These are phyloP conservation scores for Curvularia lunata DNA, from an alignment of 2,329 filamentous ascomycete species.

Conservation along the genomic window DNA sequence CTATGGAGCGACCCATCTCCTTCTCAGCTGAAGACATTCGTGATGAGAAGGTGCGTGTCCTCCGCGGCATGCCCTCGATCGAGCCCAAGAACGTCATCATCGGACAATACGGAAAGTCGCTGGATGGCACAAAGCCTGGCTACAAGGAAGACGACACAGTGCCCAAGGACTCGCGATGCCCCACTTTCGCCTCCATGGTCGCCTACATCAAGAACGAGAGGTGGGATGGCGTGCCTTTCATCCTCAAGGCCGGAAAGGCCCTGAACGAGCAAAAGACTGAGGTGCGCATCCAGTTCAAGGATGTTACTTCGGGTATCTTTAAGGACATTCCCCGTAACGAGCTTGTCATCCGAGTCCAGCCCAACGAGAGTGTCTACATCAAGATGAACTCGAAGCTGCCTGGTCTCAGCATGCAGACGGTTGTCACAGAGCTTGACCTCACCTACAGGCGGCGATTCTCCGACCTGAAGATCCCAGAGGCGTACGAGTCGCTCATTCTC, in stretches of 20 bases:
- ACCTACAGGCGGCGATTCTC: slow-evolving; percentile 99
- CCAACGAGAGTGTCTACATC: slow-evolving; percentile 99
- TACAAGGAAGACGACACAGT: slow-evolving; percentile 99
- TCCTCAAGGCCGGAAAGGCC: slow-evolving; percentile 98
- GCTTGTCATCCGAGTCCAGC: slow-evolving; percentile 98
- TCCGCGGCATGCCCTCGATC: slow-evolving; percentile 90
- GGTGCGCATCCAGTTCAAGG: slow-evolving; percentile 99
- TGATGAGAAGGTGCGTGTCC: slow-evolving; percentile 96
- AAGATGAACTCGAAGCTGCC: slow-evolving; percentile 99
- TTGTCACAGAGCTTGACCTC: slow-evolving; percentile 96
- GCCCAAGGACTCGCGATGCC: slow-evolving; percentile 94
- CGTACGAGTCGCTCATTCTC: slow-evolving; percentile 96
- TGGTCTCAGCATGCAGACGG: slow-evolving; percentile 98
- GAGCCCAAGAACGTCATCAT: slow-evolving; percentile 99
- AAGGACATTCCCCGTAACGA: slow-evolving; percentile 99
- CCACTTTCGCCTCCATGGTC: slow-evolving; percentile 96
- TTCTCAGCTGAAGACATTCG: slow-evolving; percentile 98
- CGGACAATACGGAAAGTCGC: slow-evolving; percentile 94
- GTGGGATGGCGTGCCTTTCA: slow-evolving; percentile 99
- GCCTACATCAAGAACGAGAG: slow-evolving; percentile 99
- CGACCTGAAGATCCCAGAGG: slow-evolving; percentile 98
- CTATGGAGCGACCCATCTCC: slow-evolving; percentile 98
- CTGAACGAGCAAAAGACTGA: slow-evolving; percentile 99
- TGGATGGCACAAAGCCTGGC: slow-evolving; percentile 93
- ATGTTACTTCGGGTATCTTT: slow-evolving; percentile 98